Evolutionary conservation across 2,329 filamentous ascomycete genomes (phyloP), one percentile per base, ranked within the genome.

Genomic region (Helotiales sp.): DNA sequence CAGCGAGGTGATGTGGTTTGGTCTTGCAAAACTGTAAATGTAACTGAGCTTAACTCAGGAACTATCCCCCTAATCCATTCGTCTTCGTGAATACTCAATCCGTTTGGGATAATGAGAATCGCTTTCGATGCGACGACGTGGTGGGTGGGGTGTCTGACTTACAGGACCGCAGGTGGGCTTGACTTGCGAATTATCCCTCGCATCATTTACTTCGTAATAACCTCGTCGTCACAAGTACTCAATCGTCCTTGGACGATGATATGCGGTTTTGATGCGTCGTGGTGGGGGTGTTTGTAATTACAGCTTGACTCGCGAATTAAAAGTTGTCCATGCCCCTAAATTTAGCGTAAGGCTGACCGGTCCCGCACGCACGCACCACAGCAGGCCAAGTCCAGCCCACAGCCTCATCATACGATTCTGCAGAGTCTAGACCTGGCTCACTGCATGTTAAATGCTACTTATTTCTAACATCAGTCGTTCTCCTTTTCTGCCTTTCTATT

Each of bases 281-380:
- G 22, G 50, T 55, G 50, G 50, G 50, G 50, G 30, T n/a, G 50
- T 26, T 17, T 55, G 26, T n/a, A n/a, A n/a, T n/a, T n/a, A n/a
- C n/a, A n/a, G 26, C 6, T 30, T 59, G 57, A 59, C 32, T 59
- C 57, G 45, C 34, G 34, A 40, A 59, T 52, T 52, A 59, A 59
- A 59, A 59, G 26, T 45, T 40, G 22, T 10, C 55, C 40, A 45
- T 45, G 57, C 34, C 34, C 10, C 34, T 30, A 32, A 37, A 17
- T 28, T 59, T 43, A 43, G 57, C 40, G 57, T 37, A 24, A 47
- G 54, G 61, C 67, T 64, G n/a, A n/a, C n/a, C n/a, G 58, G 62
- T 65, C 57, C 57, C 57, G 22, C 17, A 24, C n/a, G n/a, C n/a
- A n/a, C n/a, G n/a, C n/a, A n/a, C n/a, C n/a, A n/a, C n/a, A n/a